These are phyloP conservation scores for Elsinoe fawcettii DNA, from an alignment of 2,329 filamentous ascomycete species.

Conservation along the genomic window DNA sequence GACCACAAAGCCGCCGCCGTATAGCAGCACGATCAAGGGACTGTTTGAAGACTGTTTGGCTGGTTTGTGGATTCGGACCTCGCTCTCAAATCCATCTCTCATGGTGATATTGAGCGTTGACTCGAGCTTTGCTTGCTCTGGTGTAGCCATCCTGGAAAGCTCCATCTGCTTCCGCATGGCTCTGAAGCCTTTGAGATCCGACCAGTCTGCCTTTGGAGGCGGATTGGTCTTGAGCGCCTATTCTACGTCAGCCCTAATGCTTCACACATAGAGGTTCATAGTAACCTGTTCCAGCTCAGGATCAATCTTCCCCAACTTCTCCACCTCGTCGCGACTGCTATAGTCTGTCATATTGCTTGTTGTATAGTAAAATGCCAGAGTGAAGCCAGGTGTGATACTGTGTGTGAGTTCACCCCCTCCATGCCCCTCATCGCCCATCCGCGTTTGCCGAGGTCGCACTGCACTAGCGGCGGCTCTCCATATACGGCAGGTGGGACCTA, in stretches of 20 bases:
- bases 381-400: background rate
- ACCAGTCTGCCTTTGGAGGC: constrained; percentile 15
- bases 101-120: constrained; percentile 25
- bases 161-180: constrained; percentile 15
- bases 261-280: too few species aligned
- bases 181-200: constrained; percentile 12
- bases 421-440: background rate
- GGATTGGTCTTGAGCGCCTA: constrained; percentile 15
- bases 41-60: constrained; percentile 15
- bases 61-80: constrained; percentile 29
- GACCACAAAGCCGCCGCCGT: constrained; percentile 26
- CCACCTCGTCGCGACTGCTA: constrained; percentile 15
- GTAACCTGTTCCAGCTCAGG: constrained; percentile 17
- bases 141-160: constrained; percentile 5
- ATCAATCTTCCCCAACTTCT: constrained; percentile 16
- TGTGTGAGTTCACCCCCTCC: background rate
- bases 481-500: background rate
- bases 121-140: constrained; percentile 16
- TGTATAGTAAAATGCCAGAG: background rate
- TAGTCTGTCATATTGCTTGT: constrained; percentile 4
- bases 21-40: constrained; percentile 25
- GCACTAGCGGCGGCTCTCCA: background rate
- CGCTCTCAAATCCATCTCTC: constrained; percentile 30
- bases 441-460: background rate
- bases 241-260: background rate